Conservation (phyloP, 2,329 filamentous ascomycete genomes). For the Chalaropsis ovoidea region DNA sequence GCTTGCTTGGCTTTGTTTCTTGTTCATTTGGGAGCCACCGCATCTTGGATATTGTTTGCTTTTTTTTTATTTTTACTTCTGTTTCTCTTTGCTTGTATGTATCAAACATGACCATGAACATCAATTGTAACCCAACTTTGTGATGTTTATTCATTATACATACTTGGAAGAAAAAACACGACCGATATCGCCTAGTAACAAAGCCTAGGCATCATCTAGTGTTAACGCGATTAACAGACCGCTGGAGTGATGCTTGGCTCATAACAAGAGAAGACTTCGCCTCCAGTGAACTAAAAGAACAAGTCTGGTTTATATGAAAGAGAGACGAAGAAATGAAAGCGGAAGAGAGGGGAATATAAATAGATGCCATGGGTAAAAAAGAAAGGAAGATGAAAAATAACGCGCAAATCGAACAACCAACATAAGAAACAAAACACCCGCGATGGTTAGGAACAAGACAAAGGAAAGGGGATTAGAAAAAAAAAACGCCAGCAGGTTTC, state of each 20-base stretch:
- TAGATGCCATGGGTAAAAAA: not conserved
- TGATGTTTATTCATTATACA: constrained; percentile 14
- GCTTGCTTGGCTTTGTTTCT: not conserved
- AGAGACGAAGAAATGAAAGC: not conserved
- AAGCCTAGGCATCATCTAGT: constrained; percentile 8
- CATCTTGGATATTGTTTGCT: not conserved
- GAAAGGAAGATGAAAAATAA: constrained; percentile 17
- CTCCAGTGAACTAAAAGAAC: not conserved
- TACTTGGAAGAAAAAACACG: constrained; percentile 12
- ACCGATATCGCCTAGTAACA: constrained; percentile 18
- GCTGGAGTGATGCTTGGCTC: not conserved
- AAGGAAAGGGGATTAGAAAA: constrained; percentile 5
- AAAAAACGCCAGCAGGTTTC: constrained; percentile 7
- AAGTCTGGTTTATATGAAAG: not conserved
- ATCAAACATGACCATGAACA: not conserved
- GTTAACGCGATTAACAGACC: not conserved
- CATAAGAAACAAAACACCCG: constrained; percentile 2
- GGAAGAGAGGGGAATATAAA: constrained; percentile 4
- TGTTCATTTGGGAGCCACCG: not conserved
- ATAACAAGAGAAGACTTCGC: not conserved
- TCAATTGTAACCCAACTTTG: not conserved
- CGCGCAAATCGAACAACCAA: constrained; percentile 14
- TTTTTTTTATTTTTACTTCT: not conserved
- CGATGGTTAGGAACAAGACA: constrained; percentile 5
- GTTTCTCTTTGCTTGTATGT: not conserved